Evolutionary conservation across 805 yeast genomes (phyloP).

Genomic region (Candida ponderosae): DNA sequence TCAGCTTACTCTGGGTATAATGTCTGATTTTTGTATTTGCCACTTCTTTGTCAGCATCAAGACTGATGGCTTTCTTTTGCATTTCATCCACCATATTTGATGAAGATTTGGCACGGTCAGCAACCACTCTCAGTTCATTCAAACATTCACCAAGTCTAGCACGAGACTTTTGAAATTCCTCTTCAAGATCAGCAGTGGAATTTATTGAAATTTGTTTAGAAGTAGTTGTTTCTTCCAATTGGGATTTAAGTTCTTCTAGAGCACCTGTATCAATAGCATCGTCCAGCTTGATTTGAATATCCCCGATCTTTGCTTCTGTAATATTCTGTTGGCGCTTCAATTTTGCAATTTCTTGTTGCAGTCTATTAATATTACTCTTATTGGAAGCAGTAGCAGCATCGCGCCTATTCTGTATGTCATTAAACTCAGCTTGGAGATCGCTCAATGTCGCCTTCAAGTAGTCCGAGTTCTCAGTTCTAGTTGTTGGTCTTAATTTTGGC

Average conservation of each 20-base stretch:
- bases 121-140: conserved; percentile 11
- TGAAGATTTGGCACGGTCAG: conserved; percentile 13
- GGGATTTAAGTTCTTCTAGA: not conserved
- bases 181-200: conserved; percentile 17
- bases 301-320: conserved; percentile 11
- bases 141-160: no score
- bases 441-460: conserved; percentile 1
- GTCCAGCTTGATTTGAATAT: conserved; percentile 28
- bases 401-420: no score
- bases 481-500: conserved; percentile 8
- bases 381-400: conserved; percentile 13
- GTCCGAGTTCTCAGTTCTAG: not conserved
- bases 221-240: not conserved
- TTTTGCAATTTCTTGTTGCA: conserved; percentile 8
- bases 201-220: conserved; percentile 7
- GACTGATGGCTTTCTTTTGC: conserved; percentile 11
- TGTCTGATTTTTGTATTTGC: not conserved
- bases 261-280: conserved; percentile 33
- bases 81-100: conserved; percentile 17
- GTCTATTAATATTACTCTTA: no score
- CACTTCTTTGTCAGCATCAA: not conserved
- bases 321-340: conserved; percentile 9
- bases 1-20: not conserved
- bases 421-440: no score
- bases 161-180: not conserved